Base-by-base conservation (phyloP, 352 stramenopile genomes). In the Phytophthora podocarpi region DNA sequence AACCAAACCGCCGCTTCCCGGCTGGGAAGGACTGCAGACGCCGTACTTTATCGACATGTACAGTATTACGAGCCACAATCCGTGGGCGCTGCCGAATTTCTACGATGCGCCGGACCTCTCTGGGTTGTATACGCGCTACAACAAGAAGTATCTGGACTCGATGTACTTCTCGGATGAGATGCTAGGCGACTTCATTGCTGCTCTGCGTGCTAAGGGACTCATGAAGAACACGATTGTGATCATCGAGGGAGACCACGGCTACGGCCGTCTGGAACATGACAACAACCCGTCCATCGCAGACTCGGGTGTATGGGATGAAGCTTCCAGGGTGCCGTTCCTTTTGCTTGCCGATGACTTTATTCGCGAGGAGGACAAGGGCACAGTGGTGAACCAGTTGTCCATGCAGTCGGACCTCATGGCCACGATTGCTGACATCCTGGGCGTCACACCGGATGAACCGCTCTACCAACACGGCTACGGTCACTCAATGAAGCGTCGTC, bases 1-100 rank as follows among this genome's bases (percentile, higher is more conserved):
- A 34, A 63, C 59, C 3, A 67, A 68, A 41, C 40, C 61, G 20
- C 53, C 68, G 5, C 35, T 79, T 27, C 56, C 57, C 4, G 78
- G 74, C 6, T 87, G 78, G 78, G 78, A 86, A 73, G 79, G 79
- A 4, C 70, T 89, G 24, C 73, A 79, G 36, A 74, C 73, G 51
- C 82, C 82, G 55, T 90, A 78, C 50, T 91, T 91, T 63, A 89
- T 91, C 36, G 72, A 91, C 51, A 88, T 89, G 76, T 90, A 91
- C 67, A 86, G 69, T 50, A 91, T 89, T 63, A 80, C 82, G 53
- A 89, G 78, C 60, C 80, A 90, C 59, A 86, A 85, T 49, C 82
- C 82, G 35, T 89, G 78, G 78, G 64, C 66, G 11, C 35, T 88
- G 11, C 79, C 82, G 6, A 40, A 67, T 18, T 78, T 73, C 32